These are phyloP conservation scores for Aethionema arabicum DNA, from an alignment of 345 rosid species.

Conservation along the genomic window DNA sequence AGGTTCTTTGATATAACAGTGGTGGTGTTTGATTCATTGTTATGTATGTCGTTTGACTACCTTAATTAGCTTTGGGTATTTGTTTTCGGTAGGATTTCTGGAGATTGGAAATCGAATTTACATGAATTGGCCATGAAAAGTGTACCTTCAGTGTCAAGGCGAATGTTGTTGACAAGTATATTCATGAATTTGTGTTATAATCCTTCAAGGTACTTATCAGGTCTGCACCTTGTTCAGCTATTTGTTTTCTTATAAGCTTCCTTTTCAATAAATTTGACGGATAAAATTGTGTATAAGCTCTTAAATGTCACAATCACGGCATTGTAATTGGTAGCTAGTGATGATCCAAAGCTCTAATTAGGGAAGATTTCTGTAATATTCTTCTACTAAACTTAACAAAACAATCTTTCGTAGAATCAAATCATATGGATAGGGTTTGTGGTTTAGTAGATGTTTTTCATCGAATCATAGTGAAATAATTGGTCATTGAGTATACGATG, in stretches of 20 bases:
- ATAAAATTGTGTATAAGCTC: neutral
- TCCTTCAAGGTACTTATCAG: conserved; percentile 97
- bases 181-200: conserved; percentile 51
- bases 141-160: conserved; percentile 46
- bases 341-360: neutral
- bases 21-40: neutral
- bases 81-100: conserved; percentile 32
- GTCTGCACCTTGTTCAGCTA: conserved; percentile 60
- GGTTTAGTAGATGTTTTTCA: neutral
- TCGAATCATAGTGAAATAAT: conserved; percentile 3
- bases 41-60: no score
- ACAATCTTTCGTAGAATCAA: neutral
- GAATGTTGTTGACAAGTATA: conserved; percentile 56
- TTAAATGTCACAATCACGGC: neutral
- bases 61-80: conserved; percentile 1
- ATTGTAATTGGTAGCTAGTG: conserved; percentile 8
- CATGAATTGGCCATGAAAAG: conserved; percentile 41
- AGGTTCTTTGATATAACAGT: neutral
- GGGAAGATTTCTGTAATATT: neutral
- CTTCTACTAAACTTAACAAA: neutral
- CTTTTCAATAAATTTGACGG: neutral
- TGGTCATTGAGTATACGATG: neutral
- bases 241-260: conserved; percentile 10
- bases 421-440: neutral
- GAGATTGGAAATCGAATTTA: conserved; percentile 42